Conservation (phyloP, 805 yeast genomes). For the Yarrowia hollandica region DNA sequence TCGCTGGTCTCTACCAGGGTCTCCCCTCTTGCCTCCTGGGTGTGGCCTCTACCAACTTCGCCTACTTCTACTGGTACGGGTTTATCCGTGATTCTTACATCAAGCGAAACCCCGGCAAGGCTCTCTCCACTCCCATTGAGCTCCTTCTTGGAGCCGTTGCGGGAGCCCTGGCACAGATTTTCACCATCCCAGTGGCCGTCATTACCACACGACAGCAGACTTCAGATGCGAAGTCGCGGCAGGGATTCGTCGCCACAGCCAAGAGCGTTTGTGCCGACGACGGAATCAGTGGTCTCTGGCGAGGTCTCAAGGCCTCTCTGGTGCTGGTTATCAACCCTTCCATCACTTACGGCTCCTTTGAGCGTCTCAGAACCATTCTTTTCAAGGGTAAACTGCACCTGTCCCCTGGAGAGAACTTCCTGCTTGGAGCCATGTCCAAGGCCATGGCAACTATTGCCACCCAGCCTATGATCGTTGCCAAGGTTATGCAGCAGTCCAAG, state of each 20-base stretch:
- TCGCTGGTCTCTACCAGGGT: slow-evolving; percentile 72
- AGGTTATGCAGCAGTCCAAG: slow-evolving; percentile 69
- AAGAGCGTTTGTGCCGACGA: slow-evolving; percentile 58
- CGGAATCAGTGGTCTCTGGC: slow-evolving; percentile 75
- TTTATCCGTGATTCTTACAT: slow-evolving; percentile 60
- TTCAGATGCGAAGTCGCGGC: slow-evolving; percentile 30
- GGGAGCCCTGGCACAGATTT: slow-evolving; percentile 76
- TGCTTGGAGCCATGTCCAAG: slow-evolving; percentile 77
- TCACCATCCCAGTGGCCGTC: slow-evolving; percentile 79
- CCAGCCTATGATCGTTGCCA: slow-evolving; percentile 82
- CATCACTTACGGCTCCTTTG: slow-evolving; percentile 80
- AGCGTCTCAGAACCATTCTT: slow-evolving; percentile 58
- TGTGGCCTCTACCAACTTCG: slow-evolving; percentile 74
- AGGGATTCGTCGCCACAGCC: slow-evolving; percentile 47
- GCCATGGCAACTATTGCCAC: slow-evolving; percentile 76
- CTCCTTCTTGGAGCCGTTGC: slow-evolving; percentile 74
- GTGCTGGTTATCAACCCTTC: slow-evolving; percentile 81
- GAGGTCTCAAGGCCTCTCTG: slow-evolving; percentile 76
- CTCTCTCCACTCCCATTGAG: slow-evolving; percentile 61
- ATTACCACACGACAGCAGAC: slow-evolving; percentile 60
- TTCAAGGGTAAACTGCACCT: slow-evolving; percentile 47
- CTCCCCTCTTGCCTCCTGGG: slow-evolving; percentile 65
- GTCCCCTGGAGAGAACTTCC: slow-evolving; percentile 63
- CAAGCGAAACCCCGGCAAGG: slow-evolving; percentile 41
- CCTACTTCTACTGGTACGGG: slow-evolving; percentile 87